Evolutionary conservation across 176 grass and related monocot genomes (phyloP).

Genomic region (Areca catechu): DNA sequence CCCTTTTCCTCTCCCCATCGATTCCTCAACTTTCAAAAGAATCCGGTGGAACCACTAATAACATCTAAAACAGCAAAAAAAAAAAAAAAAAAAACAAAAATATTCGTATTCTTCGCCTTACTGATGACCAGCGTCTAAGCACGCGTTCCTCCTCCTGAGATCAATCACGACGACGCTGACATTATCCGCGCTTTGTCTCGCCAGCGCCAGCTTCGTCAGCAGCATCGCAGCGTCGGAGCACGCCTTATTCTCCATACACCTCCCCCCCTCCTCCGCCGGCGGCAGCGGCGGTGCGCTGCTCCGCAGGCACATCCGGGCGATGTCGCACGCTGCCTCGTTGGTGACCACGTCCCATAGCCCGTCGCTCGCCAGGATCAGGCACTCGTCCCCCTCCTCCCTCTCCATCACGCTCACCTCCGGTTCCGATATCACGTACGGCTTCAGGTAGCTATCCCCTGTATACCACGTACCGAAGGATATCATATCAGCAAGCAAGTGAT

Average conservation of each 20-base stretch:
- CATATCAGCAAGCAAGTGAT: too few species aligned
- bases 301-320: slow-evolving; percentile 54
- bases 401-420: slow-evolving; percentile 76
- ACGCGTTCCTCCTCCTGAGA: slow-evolving; percentile 26
- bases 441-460: slow-evolving; percentile 74
- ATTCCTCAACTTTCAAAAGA: too few species aligned
- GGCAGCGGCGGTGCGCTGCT: not conserved
- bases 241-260: slow-evolving; percentile 18
- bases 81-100: too few species aligned
- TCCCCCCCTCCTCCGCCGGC: not conserved
- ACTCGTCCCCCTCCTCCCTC: slow-evolving; percentile 69
- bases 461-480: too few species aligned
- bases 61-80: too few species aligned
- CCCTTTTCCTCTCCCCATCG: too few species aligned
- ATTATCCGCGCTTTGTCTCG: slow-evolving; percentile 60
- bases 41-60: too few species aligned
- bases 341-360: slow-evolving; percentile 89
- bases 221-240: slow-evolving; percentile 55
- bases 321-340: slow-evolving; percentile 74
- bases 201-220: slow-evolving; percentile 84
- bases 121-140: too few species aligned
- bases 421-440: slow-evolving; percentile 71
- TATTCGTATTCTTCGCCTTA: too few species aligned
- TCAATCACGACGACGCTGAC: slow-evolving; percentile 70
- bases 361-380: slow-evolving; percentile 77